Base-by-base conservation (phyloP, 2,329 filamentous ascomycete genomes). In the Venturiaceae sp. region DNA sequence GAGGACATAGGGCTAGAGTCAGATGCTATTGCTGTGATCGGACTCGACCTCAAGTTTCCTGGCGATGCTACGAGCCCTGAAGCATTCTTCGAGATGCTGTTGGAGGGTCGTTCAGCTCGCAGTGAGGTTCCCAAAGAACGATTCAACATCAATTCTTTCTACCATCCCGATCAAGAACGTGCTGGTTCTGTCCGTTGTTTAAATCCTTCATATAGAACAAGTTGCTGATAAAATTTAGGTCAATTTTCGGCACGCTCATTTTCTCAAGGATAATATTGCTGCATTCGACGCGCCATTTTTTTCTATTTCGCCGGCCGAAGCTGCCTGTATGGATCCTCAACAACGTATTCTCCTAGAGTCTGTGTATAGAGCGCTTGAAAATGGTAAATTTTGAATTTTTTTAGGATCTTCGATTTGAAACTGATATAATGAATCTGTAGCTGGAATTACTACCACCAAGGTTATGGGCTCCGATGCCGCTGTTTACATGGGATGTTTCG, bases 51-150 rank as follows among this genome's bases (percentile, higher is more conserved):
- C 56, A 5, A 62, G 62, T 28, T 65, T 62, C 23, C 66, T 65
- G 14, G 60, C 55, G 53, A 62, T 57, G 33, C 64, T 26, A 56
- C 63, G 53, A 67, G 62, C 3, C 63, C 62, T 52, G 63, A 65
- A n/a, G n/a, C n/a, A n/a, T n/a, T n/a, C n/a, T n/a, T 64, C 59
- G 69, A 67, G 62, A 67, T 72, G 60, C 65, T 70, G 58, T 66
- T 68, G 59, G 66, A 69, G 13, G 55, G 55, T 9, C 14, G 55
- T 8, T 57, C 37, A 7, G 37, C 55, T 30, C 9, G 39, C 13
- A 54, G 26, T 34, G 9, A 34, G 23, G 34, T 58, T n/a, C n/a
- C 57, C 11, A 41, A 30, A 8, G 8, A 36, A 23, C 28, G 57
- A 37, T 58, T 32, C 53, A 39, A 58, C n/a, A 57, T 58, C 19